phyloP scores from a whole-genome alignment of 2,329 filamentous ascomycete species.

The Alternaria consortialis region DNA sequence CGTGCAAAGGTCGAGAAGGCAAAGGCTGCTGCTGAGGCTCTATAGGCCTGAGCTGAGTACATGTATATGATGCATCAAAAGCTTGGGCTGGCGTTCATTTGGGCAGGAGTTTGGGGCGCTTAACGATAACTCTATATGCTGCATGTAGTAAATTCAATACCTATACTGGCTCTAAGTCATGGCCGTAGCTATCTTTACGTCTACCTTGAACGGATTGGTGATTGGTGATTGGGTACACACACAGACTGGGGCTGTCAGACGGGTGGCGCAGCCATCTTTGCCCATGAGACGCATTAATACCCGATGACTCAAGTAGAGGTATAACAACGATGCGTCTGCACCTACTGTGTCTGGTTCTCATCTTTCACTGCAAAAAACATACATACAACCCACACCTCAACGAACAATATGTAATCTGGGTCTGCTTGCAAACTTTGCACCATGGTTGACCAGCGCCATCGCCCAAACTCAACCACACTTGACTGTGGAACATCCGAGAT shows the following conservation, averaged over 20 bases:
- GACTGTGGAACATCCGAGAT: not conserved
- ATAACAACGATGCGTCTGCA: not conserved
- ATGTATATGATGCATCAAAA: slow-evolving; percentile 21
- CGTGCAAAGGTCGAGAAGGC: slow-evolving; percentile 83
- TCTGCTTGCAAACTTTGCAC: not conserved
- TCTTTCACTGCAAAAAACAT: not conserved
- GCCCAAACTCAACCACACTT: not conserved
- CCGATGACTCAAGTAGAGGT: slow-evolving; percentile 10
- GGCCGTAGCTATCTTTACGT: slow-evolving; percentile 1
- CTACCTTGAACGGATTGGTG: not conserved
- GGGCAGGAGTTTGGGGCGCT: slow-evolving; percentile 22
- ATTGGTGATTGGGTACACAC: not conserved
- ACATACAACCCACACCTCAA: not conserved
- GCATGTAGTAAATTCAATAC: slow-evolving; percentile 11
- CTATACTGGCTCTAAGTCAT: not conserved
- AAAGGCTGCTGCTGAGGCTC: slow-evolving; percentile 44
- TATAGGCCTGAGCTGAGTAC: slow-evolving; percentile 13
- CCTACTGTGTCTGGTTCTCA: no score
- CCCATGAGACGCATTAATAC: not conserved
- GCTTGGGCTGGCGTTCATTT: slow-evolving; percentile 24
- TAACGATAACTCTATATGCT: slow-evolving; percentile 12
- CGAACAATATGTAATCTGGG: not conserved
- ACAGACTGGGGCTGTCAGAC: slow-evolving; percentile 8
- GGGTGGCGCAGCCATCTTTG: not conserved
- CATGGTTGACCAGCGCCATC: not conserved